Evolutionary conservation across 495 filamentous ascomycete genomes (phyloP), one percentile per base, ranked within the genome.

Genomic region (Parathielavia appendiculata): DNA sequence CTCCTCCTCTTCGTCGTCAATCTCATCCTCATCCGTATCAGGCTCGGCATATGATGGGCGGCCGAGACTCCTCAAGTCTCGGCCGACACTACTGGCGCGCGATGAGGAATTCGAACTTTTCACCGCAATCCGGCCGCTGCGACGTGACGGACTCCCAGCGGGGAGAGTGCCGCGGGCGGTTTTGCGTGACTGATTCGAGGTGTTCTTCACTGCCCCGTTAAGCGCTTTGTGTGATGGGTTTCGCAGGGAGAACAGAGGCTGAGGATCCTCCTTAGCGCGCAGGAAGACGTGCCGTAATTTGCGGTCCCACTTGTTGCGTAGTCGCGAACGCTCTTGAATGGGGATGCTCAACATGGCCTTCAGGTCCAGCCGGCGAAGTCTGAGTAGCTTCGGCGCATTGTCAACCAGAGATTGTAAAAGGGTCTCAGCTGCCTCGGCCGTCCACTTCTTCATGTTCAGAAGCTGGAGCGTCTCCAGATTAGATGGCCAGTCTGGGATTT

Each of bases 321-420:
- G 84, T 6, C 75, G 77, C 9, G 85, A 86, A 30, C 91, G 82
- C 59, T 91, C 85, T 49, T 89, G 85, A 87, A 89, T 93, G 19
- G 82, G 81, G 48, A 88, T 85, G 53, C 84, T 77, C 26, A 96
- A 71, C 60, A 88, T 90, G 26, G 85, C 82, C 56, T 86, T 86
- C 30, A 96, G 79, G 6, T 76, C 74, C 20, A 96, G 72, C 14
- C 76, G 72, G 4, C 90, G 84, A 26, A 96, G 77, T 43, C 83
- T 72, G 0, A 71, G 79, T 8, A 96, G 73, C 0, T 73, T 70
- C 1, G 77, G 72, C 0, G 91, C 89, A 30, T 81, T 81, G 46
- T 90, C 76, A 5, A 90, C 76, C 2, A 96, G 75, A 19, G 87
- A 91, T 23, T 77, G 79, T 66, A 96, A 90, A 66, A 96, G 87